Percentiles rank a stretch among this genome's conserved stretches.
Evolutionary conservation across 768 basidiomycete species (phyloP).

Genomic region (Podaxis pistillaris): DNA sequence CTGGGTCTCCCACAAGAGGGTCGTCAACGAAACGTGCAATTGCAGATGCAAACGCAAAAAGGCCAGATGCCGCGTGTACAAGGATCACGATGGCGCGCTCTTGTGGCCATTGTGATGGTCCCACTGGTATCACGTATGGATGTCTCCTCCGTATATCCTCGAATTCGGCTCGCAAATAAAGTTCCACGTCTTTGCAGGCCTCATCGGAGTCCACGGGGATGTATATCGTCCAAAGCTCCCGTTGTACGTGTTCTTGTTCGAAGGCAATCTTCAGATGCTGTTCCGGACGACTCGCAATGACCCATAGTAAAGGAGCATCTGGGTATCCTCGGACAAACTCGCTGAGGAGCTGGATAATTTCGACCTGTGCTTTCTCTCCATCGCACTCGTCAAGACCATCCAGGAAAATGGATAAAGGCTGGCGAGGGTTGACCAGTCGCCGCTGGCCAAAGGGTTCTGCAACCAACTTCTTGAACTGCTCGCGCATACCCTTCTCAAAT

Average conservation of each 20-base stretch:
- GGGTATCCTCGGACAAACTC: background rate
- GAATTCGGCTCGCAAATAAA: background rate
- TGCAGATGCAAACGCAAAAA: background rate
- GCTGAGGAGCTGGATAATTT: background rate
- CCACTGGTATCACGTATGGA: background rate
- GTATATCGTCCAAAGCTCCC: background rate
- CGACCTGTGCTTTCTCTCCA: background rate
- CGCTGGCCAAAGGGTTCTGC: background rate
- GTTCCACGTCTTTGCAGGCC: slow-evolving; percentile 3
- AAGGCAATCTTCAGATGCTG: slow-evolving; percentile 4
- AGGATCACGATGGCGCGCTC: background rate
- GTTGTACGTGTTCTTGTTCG: background rate
- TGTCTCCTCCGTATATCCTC: background rate
- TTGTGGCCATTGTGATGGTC: background rate
- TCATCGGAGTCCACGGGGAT: slow-evolving; percentile 8
- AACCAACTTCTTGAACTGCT: background rate
- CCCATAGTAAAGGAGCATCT: background rate
- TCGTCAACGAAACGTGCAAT: background rate
- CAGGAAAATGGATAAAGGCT: background rate
- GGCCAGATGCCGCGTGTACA: background rate
- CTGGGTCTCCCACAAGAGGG: background rate
- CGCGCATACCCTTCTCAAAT: background rate
- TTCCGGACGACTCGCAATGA: slow-evolving; percentile 8
- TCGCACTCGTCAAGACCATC: background rate
- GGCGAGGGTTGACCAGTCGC: background rate